Conservation (phyloP, 176 grass and related monocot species). For the Themeda triandra region DNA sequence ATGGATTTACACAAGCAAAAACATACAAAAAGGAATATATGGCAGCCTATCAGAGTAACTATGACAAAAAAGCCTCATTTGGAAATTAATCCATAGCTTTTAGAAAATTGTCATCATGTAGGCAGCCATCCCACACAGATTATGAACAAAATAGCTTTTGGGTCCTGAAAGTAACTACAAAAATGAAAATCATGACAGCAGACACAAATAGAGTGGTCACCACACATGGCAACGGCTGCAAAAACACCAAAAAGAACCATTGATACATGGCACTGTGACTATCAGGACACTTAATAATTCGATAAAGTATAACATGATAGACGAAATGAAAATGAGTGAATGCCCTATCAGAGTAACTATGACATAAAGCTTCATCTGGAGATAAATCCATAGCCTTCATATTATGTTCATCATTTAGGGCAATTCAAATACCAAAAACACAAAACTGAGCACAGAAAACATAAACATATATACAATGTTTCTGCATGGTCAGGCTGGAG, state of each 20-base stretch:
- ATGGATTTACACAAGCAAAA: not conserved
- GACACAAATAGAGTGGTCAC: not conserved
- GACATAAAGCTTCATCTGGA: conserved; percentile 43
- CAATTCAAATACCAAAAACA: not conserved
- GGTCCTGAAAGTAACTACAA: not conserved
- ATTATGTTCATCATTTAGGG: conserved; percentile 40
- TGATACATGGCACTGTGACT: not conserved
- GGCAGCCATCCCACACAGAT: not conserved
- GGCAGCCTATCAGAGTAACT: conserved; percentile 65
- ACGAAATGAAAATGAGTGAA: conserved; percentile 16
- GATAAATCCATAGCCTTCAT: conserved; percentile 42
- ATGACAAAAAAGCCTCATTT: conserved; percentile 71
- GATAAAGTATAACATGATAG: not conserved
- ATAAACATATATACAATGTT: not conserved
- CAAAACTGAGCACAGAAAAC: not conserved
- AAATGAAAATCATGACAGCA: not conserved
- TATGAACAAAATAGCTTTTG: not conserved
- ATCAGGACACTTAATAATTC: not conserved
- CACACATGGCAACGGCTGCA: not conserved
- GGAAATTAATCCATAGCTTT: conserved; percentile 66
- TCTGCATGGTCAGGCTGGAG: too few species aligned
- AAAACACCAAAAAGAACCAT: not conserved
- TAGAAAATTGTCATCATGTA: conserved; percentile 41
- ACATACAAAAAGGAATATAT: not conserved
- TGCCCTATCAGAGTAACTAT: conserved; percentile 58